phyloP scores from a whole-genome alignment of 345 rosid genomes.

The Alliaria petiolata region DNA sequence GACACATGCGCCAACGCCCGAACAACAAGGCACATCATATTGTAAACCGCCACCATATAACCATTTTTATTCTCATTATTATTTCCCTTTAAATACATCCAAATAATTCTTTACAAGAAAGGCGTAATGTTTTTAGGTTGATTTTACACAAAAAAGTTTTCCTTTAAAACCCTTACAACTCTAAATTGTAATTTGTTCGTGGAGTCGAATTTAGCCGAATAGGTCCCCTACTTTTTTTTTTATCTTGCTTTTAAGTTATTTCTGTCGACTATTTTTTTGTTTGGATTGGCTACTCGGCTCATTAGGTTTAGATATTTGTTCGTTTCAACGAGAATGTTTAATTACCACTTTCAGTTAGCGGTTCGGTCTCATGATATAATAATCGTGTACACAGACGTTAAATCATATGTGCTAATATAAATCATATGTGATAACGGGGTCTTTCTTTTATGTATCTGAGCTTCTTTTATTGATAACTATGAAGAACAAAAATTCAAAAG shows the following conservation, averaged over 20 bases:
- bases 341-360: not conserved
- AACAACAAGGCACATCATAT: conserved; percentile 32
- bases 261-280: not conserved
- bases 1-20: conserved; percentile 33
- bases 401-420: not conserved
- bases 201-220: not conserved
- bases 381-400: not conserved
- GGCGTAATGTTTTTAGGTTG: not conserved
- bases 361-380: not conserved
- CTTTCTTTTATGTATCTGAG: not conserved
- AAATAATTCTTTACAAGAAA: conserved; percentile 1
- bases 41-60: conserved; percentile 18
- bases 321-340: not conserved
- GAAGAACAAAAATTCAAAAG: too few relatives aligned
- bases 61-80: conserved; percentile 23
- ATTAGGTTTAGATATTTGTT: not conserved
- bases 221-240: not conserved
- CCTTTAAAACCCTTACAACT: not conserved
- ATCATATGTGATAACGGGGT: not conserved
- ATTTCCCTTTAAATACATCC: conserved; percentile 11
- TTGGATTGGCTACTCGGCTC: not conserved
- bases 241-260: not conserved
- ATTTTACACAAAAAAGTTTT: not conserved
- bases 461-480: not conserved
- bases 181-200: not conserved